Evolutionary conservation across 129 eudicot genomes (phyloP).

Genomic region (Helianthus annuus): HanXRQr2.0-SUNRISE NC_035436.2:63009871-63010370

Average conservation of each 20-base stretch:
- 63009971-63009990: conserved; percentile 39
- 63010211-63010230: neutral
- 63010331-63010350: conserved; percentile 33
- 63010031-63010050: conserved; percentile 25
- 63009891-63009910: conserved; percentile 8
- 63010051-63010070: conserved; percentile 3
- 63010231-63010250: conserved; percentile 8
- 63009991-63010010: conserved; percentile 42
- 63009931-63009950: neutral
- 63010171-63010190: neutral
- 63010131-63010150: neutral
- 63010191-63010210: neutral
- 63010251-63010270: neutral
- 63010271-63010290: neutral
- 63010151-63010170: too few relatives aligned
- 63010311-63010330: conserved; percentile 52
- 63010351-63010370: conserved; percentile 54
- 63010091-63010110: neutral
- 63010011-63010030: conserved; percentile 34
- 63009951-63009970: neutral
- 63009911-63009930: conserved; percentile 17
- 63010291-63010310: conserved; percentile 33
- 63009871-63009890: neutral
- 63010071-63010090: conserved; percentile 15
- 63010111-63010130: neutral